These are phyloP conservation scores for Umbelopsis sp. DNA, from an alignment of 192 early-diverging fungal genomes.

Conservation along the genomic window DNA sequence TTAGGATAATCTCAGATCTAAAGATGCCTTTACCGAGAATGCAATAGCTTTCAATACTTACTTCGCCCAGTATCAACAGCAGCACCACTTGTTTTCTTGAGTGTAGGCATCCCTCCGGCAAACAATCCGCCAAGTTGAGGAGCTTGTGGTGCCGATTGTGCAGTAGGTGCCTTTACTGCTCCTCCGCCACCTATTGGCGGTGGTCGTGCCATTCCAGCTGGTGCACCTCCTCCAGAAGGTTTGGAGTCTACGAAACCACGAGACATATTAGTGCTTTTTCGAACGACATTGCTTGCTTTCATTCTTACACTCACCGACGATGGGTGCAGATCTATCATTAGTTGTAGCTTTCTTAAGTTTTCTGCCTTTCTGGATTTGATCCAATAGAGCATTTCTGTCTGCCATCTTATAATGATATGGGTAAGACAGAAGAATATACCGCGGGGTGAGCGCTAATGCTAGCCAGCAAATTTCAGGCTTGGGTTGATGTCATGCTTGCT, in stretches of 20 bases:
- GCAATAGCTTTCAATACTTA: background rate
- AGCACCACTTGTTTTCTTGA: slow-evolving; percentile 37
- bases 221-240: slow-evolving; percentile 19
- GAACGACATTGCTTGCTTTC: too few species aligned
- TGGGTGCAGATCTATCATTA: slow-evolving; percentile 70
- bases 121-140: slow-evolving; percentile 40
- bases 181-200: slow-evolving; percentile 27
- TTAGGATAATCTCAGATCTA: background rate
- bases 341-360: slow-evolving; percentile 70
- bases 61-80: slow-evolving; percentile 30
- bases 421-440: background rate
- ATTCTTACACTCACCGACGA: slow-evolving; percentile 40
- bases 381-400: slow-evolving; percentile 55
- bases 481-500: slow-evolving; percentile 12
- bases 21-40: background rate
- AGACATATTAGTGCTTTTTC: background rate
- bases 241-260: background rate
- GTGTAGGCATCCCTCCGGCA: slow-evolving; percentile 64
- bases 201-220: slow-evolving; percentile 36
- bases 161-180: background rate
- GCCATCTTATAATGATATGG: slow-evolving; percentile 2
- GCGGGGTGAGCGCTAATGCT: background rate
- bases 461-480: background rate
- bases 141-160: slow-evolving; percentile 7
- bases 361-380: slow-evolving; percentile 74